Base-by-base conservation (phyloP, 805 yeast species). In the Ogataea henricii region DNA sequence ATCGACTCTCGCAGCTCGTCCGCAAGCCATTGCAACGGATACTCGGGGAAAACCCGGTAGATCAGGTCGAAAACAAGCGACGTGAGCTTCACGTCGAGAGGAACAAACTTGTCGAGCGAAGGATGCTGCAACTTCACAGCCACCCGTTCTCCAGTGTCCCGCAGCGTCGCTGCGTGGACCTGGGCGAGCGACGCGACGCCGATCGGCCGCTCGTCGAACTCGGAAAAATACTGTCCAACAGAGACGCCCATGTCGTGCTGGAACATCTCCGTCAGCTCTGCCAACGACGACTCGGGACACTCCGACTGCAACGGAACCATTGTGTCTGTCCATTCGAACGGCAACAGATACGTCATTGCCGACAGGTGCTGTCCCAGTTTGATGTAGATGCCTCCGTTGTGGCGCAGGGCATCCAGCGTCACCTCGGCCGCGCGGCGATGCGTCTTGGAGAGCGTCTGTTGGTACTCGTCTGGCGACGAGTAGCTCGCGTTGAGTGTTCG, bases 101-200 rank as follows among this genome's bases (percentile, higher is more conserved):
- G 99, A 8, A 94, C 96, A 69, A 87, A 94, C 57, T 86, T 87
- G 40, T 81, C 78, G 45, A 94, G 71, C 2, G 89, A 78, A 0
- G 99, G 99, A 65, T 91, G 98, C 66, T 94, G 99, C 35, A 92
- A 78, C 62, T 94, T 94, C 18, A 94, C 96, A 0, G 99, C 99
- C 2, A 92, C 98, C 58, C 75, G 79, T 34, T 57, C 48, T 1
- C 87, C 88, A 1, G 74, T 76, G 3, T 63, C 68, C 47, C 70
- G 76, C 45, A 91, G 63, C 1, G 66, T 76, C 0, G 95, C 99
- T 20, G 73, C 69, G 68, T 94, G 98, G 4, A 94, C 99, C 62
- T 94, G 99, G 0, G 99, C 99, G 54, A 94, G 73, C 0, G 97
- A 89, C 0, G 99, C 99, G 4, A 89, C 95, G 1, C 99, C 99